Evolutionary conservation across 2,329 filamentous ascomycete genomes (phyloP), one percentile per base, ranked within the genome.

Genomic region (Fusarium sp.): DNA sequence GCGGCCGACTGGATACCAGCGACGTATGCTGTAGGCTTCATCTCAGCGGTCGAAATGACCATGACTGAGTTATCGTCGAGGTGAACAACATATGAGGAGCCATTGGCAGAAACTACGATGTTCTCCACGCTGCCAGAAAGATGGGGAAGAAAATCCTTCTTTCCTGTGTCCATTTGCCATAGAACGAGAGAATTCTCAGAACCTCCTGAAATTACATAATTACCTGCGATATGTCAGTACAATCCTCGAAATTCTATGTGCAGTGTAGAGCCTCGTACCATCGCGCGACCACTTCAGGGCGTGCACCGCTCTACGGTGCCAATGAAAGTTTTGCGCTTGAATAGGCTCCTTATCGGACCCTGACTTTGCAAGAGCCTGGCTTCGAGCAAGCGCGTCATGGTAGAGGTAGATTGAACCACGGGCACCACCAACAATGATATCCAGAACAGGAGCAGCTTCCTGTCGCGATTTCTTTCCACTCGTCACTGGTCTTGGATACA

Each of bases 191-290:
- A 93, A 13, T 94, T 95, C 83, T 99, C 96, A 28, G 91, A 90
- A 38, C 96, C 96, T 79, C 96, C 96, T 64, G 96, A 98, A 59
- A 99, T 92, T 67, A 99, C 84, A 81, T 99, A 99, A 80, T 98
- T 95, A 57, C 94, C 94, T 96, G 75, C 20, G 14, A 56, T 50
- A 54, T 53, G 78, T 85, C 70, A 85, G 84, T 74, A 70, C 7
- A 22, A 28, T 20, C 3, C 38, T 30, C 3, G 11, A 5, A 24
- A 36, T 22, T 12, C 47, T 32, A n/a, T 42, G 26, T 15, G 36
- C 15, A 41, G 26, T 42, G 20, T 42, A 9, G 30, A 51, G 22
- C 6, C 38, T 62, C 81, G 45, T 88, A 94, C 96, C 95, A 87
- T 99, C 96, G 75, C 87, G 87, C 20, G 96, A 98, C 93, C 95